Conservation (phyloP, 1,139 yeast genomes). For the Candida sp. region DNA sequence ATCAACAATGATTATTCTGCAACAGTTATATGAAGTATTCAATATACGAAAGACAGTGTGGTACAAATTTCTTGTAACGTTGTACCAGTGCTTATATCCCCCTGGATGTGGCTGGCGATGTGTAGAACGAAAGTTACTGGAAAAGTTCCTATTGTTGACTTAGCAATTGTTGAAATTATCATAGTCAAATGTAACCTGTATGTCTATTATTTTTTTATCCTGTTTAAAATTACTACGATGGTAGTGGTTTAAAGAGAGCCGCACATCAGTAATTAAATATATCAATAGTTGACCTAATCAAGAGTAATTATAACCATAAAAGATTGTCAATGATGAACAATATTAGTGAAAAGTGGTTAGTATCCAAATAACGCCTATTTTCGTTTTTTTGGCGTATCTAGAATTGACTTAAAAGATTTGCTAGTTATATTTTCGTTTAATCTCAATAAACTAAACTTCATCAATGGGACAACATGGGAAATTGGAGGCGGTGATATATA, state of each 20-base stretch:
- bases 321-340: too few species aligned
- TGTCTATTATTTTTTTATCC: background rate
- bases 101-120: too few species aligned
- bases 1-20: background rate
- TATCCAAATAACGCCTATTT: background rate
- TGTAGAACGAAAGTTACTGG: too few species aligned
- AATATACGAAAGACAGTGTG: background rate
- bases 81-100: background rate
- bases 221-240: background rate
- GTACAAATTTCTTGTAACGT: background rate
- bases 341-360: too few species aligned
- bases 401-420: background rate
- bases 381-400: background rate
- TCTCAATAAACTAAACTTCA: background rate
- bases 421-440: background rate
- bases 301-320: too few species aligned
- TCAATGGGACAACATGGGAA: slow-evolving; percentile 1
- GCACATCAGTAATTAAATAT: background rate
- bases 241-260: background rate
- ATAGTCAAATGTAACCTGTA: background rate
- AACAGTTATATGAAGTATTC: background rate
- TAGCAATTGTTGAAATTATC: too few species aligned
- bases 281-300: too few species aligned
- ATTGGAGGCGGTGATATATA: slow-evolving; percentile 19
- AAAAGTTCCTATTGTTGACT: too few species aligned